Evolutionary conservation across 306 rosid species (phyloP), one percentile per base, ranked within the genome.

Genomic region (Senna siamea): DNA sequence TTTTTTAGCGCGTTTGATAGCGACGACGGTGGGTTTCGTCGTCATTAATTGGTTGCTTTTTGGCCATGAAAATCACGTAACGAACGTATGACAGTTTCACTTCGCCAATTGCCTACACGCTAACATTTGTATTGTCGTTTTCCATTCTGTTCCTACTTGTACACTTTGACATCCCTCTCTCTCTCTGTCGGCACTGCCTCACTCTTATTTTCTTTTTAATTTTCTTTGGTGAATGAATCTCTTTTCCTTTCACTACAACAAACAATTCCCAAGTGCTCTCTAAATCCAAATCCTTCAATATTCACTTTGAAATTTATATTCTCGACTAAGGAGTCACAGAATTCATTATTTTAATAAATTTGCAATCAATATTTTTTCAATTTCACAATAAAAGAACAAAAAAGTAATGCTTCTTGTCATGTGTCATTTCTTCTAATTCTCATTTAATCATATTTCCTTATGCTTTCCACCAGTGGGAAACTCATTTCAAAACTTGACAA

Each of bases 111-210:
- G 74, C 74, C 73, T 60, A 58, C 51, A 61, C 17, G 76, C 20
- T 73, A 68, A 63, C 77, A 61, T 60, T 61, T 6, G 54, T 23
- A 4, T 40, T 82, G 85, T 81, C 82, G 26, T 72, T 72, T 76
- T 81, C 85, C 43, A 15, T 17, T 43, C 63, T 81, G 47, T 48
- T 57, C 52, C 69, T 74, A 26, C 67, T 72, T 62, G 15, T 23
- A n/a, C 41, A 40, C 74, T 64, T 48, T 26, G 2, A 26, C 9
- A 51, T 34, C 73, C 40, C 34, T 69, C 61, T 34, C 74, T 35
- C 69, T 46, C 68, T 9, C 76, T 83, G 87, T 83, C 87, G 84
- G 87, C 81, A 75, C 64, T 74, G 56, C 32, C 62, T 5, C 44
- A 43, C 75, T 18, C 35, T 52, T 67, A 15, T 15, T 13, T 1